Evolutionary conservation across 306 rosid genomes (phyloP).

Genomic region (Crotalaria pallida): DNA sequence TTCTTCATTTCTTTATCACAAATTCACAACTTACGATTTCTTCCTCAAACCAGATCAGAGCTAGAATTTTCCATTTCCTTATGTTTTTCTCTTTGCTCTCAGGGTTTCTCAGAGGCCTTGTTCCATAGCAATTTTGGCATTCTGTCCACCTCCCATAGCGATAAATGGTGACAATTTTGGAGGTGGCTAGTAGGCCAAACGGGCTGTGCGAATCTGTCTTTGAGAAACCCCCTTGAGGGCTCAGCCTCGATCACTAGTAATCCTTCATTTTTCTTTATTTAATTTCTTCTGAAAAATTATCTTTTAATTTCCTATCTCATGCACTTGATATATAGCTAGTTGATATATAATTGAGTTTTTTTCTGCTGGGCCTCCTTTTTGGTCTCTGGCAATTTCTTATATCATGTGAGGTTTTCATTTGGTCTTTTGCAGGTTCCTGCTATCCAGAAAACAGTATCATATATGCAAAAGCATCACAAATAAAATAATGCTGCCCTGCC

Average conservation of each 20-base stretch:
- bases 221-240: conserved; percentile 40
- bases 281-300: background rate
- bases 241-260: too few relatives aligned
- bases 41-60: background rate
- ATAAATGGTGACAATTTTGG: conserved; percentile 25
- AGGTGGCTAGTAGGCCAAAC: conserved; percentile 63
- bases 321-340: too few relatives aligned
- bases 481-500: too few relatives aligned
- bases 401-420: background rate
- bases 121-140: conserved; percentile 75
- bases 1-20: conserved; percentile 4
- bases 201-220: conserved; percentile 47
- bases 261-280: background rate
- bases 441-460: background rate
- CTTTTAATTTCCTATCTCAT: background rate
- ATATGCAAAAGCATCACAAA: too few relatives aligned
- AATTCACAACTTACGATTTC: background rate
- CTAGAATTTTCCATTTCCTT: background rate
- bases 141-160: conserved; percentile 72
- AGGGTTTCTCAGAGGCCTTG: conserved; percentile 61
- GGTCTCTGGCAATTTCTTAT: too few relatives aligned
- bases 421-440: conserved; percentile 18
- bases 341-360: background rate
- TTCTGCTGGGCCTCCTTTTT: background rate
- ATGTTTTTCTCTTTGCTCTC: conserved; percentile 22